Conservation (phyloP, 78 protist genomes). For the Speleostelium caveatum region DNA sequence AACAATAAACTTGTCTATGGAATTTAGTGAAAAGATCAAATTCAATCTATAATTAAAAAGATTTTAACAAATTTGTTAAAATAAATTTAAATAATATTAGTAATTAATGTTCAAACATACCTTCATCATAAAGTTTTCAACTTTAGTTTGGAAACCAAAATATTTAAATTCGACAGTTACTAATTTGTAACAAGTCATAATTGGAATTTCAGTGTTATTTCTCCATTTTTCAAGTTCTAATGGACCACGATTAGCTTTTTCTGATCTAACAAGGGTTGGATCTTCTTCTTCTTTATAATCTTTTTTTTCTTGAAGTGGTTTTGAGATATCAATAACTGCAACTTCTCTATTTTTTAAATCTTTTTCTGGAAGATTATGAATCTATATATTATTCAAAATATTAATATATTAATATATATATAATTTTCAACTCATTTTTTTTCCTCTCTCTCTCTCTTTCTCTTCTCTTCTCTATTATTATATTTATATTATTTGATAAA, state of each 20-base stretch:
- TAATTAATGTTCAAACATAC: background rate
- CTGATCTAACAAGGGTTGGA: slow-evolving; percentile 80
- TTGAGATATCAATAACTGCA: slow-evolving; percentile 49
- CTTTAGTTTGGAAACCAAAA: slow-evolving; percentile 89
- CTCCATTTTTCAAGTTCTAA: slow-evolving; percentile 63
- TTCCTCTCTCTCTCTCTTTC: too few species aligned
- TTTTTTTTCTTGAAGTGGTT: slow-evolving; percentile 44
- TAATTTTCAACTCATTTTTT: too few species aligned
- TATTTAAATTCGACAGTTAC: slow-evolving; percentile 81
- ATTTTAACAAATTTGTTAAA: background rate
- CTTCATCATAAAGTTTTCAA: slow-evolving; percentile 86
- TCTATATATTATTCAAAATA: slow-evolving; percentile 24
- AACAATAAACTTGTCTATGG: slow-evolving; percentile 91
- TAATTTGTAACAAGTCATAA: slow-evolving; percentile 87
- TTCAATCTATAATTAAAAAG: slow-evolving; percentile 14
- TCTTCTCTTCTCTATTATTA: too few species aligned
- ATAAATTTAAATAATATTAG: background rate
- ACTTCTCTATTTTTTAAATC: slow-evolving; percentile 54
- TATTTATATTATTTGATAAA: too few species aligned
- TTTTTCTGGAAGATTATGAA: slow-evolving; percentile 53
- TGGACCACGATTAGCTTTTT: slow-evolving; percentile 90
- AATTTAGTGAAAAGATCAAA: slow-evolving; percentile 50
- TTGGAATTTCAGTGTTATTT: slow-evolving; percentile 32
- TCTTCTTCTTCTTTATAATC: slow-evolving; percentile 88
- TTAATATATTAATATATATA: too few species aligned